A percentile compares a stretch with the other conserved stretches of the same genome.
These are phyloP conservation scores for Hyaloscypha finlandica DNA, from an alignment of 495 filamentous ascomycete species.

Conservation along the genomic window DNA sequence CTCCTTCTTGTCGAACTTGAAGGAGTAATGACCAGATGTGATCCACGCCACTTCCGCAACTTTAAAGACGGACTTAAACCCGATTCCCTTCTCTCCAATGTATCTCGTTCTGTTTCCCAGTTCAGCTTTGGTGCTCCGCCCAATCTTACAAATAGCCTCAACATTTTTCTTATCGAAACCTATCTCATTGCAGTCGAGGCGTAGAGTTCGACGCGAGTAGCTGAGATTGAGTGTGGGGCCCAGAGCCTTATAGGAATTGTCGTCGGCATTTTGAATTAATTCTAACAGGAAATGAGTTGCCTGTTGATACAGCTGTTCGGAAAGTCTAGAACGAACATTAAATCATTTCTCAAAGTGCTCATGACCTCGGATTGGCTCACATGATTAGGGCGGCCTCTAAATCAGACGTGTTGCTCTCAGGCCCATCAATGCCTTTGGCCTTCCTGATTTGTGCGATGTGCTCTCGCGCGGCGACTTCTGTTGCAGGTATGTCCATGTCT, in stretches of 20 bases:
- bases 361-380: neutral
- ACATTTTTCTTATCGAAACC: conserved; percentile 41
- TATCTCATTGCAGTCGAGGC: conserved; percentile 43
- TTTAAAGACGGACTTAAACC: conserved; percentile 51
- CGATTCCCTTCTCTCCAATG: conserved; percentile 50
- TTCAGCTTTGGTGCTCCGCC: conserved; percentile 39
- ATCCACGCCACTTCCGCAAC: conserved; percentile 42
- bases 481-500: neutral
- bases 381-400: neutral
- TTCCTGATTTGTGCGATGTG: neutral
- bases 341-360: neutral
- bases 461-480: neutral
- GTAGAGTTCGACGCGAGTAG: neutral
- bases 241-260: conserved; percentile 36
- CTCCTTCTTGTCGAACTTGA: conserved; percentile 37
- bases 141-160: conserved; percentile 40
- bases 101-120: conserved; percentile 23
- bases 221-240: neutral
- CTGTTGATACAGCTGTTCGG: conserved; percentile 5
- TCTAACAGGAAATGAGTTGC: conserved; percentile 36
- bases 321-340: conserved; percentile 2
- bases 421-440: neutral
- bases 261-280: no score
- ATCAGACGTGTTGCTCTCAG: neutral
- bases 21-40: conserved; percentile 40